Conservation (phyloP, 2,329 filamentous ascomycete genomes). For the Xylaria sp. region DNA sequence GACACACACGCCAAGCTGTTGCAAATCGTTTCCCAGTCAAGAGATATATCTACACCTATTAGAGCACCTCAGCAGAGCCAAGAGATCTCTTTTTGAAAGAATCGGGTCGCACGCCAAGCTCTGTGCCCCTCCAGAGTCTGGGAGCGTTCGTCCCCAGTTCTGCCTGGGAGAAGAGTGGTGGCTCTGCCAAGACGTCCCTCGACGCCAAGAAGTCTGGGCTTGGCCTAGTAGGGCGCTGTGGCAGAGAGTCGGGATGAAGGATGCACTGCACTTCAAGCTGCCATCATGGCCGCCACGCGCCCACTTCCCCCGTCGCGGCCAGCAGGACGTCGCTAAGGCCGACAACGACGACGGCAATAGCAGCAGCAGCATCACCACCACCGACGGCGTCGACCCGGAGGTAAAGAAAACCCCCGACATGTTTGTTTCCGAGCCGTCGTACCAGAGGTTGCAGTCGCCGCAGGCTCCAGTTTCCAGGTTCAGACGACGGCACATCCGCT, state of each 20-base stretch:
- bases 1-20: not conserved
- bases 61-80: constrained; percentile 20
- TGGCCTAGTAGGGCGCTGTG: constrained; percentile 6
- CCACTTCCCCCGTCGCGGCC: constrained; percentile 21
- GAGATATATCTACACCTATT: constrained; percentile 6
- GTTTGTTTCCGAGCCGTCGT: constrained; percentile 27
- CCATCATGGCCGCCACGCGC: constrained; percentile 36
- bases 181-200: constrained; percentile 29
- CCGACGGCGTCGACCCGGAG: constrained; percentile 14
- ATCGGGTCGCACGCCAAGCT: constrained; percentile 22
- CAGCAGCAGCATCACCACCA: not conserved
- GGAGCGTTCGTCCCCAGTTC: not conserved
- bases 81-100: constrained; percentile 19
- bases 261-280: constrained; percentile 27
- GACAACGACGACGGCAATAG: not conserved
- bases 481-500: constrained; percentile 24
- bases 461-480: constrained; percentile 6
- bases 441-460: constrained; percentile 24
- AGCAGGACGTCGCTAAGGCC: constrained; percentile 7
- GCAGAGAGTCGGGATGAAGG: constrained; percentile 34
- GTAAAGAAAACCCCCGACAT: constrained; percentile 23
- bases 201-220: constrained; percentile 29
- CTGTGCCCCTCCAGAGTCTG: not conserved
- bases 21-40: constrained; percentile 17
- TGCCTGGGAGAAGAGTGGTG: not conserved